Conservation (phyloP, 306 rosid species). For the Sicyos baderoa region DNA sequence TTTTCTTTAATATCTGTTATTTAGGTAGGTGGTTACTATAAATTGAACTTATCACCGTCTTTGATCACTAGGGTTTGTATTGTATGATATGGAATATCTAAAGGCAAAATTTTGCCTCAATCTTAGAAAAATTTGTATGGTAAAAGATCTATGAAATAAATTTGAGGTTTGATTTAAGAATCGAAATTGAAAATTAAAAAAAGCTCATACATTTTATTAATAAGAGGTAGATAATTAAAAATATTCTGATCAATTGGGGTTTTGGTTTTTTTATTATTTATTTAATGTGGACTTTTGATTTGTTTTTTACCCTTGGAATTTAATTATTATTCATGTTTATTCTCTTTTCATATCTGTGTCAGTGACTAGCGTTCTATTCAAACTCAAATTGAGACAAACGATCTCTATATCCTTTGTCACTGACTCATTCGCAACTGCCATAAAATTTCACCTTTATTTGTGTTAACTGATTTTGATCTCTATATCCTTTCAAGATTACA, state of each 20-base stretch:
- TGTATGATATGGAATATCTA: neutral
- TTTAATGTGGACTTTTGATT: neutral
- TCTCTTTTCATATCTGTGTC: conserved; percentile 13
- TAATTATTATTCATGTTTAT: neutral
- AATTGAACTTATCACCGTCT: too few relatives aligned
- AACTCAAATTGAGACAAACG: conserved; percentile 3
- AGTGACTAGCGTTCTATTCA: neutral
- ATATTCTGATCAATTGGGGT: too few relatives aligned
- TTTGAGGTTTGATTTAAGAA: too few relatives aligned
- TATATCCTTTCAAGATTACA: neutral
- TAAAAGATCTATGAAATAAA: neutral
- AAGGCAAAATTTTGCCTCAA: neutral
- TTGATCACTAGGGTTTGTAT: neutral
- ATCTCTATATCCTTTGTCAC: neutral
- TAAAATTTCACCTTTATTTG: neutral
- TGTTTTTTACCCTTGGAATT: neutral
- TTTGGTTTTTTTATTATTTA: neutral
- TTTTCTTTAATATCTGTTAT: too few relatives aligned
- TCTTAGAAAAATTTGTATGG: neutral
- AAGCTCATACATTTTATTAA: too few relatives aligned
- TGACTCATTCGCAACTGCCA: neutral
- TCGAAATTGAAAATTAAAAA: too few relatives aligned
- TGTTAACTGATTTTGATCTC: neutral
- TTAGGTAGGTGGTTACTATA: too few relatives aligned
- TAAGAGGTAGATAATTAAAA: too few relatives aligned